Base-by-base conservation (phyloP, 2,329 filamentous ascomycete genomes). In the Arthrinium puccinioides region DNA sequence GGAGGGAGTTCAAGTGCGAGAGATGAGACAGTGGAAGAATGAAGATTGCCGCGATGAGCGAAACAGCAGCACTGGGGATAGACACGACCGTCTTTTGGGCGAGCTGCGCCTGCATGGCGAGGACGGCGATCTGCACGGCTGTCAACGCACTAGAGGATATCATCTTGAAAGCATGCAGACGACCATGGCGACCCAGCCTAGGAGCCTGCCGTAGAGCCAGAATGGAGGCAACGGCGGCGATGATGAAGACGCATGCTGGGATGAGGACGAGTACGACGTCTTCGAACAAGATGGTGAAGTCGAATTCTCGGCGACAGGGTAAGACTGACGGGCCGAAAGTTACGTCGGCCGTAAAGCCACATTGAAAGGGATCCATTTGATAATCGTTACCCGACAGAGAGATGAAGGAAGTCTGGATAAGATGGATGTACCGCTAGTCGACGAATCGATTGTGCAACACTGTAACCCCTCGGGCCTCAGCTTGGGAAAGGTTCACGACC, bases 1-100 rank as follows among this genome's bases (percentile, higher is more conserved):
- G 55, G 0, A 52, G 53, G 4, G 47, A 48, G 13, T 32, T 44
- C 14, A 30, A 36, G 21, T 49, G 42, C 20, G 47, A 42, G 4
- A 48, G 36, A n/a, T 39, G 44, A 15, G 45, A 49, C 14, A 49
- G 38, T 2, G 33, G 35, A 23, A 43, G 27, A 37, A 47, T 46
- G 37, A 33, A 43, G 23, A 49, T 27, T 31, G 41, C 40, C 9
- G 47, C 40, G 29, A 29, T 25, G 23, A 25, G 23, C 23, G 23
- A 25, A 25, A 25, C 23, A 25, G 23, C 23, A 25, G 23, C 23
- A 25, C 23, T 25, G 23, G 23, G 23, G 23, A 25, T 25, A 25
- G 23, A 25, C 23, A 25, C 23, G 23, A 13, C 23, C 23, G 23
- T 25, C 23, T 25, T 25, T 8, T 25, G 8, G 23, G 23, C 23